Evolutionary conservation across 345 rosid species (phyloP), one percentile per base, ranked within the genome.

Genomic region (Gossypium raimondii): DNA sequence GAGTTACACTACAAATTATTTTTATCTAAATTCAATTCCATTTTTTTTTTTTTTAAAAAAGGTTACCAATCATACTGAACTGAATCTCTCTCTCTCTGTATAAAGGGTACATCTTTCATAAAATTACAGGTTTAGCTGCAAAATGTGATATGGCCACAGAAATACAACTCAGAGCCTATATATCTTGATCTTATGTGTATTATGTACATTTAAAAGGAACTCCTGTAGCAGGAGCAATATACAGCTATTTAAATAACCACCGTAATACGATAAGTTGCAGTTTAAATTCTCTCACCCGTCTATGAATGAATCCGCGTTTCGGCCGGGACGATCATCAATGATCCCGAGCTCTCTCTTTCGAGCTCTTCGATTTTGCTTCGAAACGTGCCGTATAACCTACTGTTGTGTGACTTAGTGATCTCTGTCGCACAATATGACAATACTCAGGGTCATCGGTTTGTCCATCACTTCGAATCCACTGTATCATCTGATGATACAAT

Each of bases 311-410:
- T 58, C 34, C n/a, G 17, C 34, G 11, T 20, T 57, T 57, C 62
- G 22, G 4, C 34, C 29, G 4, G 34, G 43, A 20, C 11, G 38
- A 47, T 56, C n/a, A 43, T 73, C 58, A 68, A 12, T 25, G 51
- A 9, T 51, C 69, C 67, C 52, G 50, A 7, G 3, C 57, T 64
- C 57, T 70, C 71, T 73, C 77, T 66, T 74, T 69, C n/a, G 65
- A 65, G 72, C 59, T 48, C 65, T 67, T 76, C 0, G 86, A 86
- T 47, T 77, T 77, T 6, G 86, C 87, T 82, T 64, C 87, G 24
- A 83, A 80, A n/a, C 93, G 91, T 6, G 99, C 99, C 0, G 97
- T 89, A 79, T 34, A 90, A 60, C 99, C 99, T 8, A 95, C 97
- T 0, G 97, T 90, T 2, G 88, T 89, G 50, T 85, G 89, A 66